Conservation (phyloP, 106 monocot species). For the Amphibolis antarctica region DNA sequence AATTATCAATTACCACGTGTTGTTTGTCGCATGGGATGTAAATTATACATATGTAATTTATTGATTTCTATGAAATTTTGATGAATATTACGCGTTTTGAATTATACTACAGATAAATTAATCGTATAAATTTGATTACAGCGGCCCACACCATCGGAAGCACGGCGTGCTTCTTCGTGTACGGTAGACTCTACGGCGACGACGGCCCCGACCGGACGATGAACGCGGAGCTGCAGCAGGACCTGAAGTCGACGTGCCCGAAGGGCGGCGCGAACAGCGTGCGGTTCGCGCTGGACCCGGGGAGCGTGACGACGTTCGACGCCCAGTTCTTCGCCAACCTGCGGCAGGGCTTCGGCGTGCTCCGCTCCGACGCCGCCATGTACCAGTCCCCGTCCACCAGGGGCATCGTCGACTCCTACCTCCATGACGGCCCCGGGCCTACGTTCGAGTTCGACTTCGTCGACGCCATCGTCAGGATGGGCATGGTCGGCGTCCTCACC, state of each 20-base stretch:
- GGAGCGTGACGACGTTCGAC: conserved; percentile 49
- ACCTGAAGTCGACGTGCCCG: conserved; percentile 43
- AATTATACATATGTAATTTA: too few relatives aligned
- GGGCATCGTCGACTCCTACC: conserved; percentile 40
- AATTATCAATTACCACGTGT: too few relatives aligned
- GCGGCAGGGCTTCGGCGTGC: conserved; percentile 31
- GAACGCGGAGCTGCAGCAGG: conserved; percentile 22
- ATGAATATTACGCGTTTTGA: too few relatives aligned
- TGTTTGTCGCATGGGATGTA: too few relatives aligned
- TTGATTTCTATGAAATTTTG: too few relatives aligned
- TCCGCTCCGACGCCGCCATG: conserved; percentile 43
- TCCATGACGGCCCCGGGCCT: neutral
- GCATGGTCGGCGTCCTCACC: conserved; percentile 31
- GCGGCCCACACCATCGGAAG: conserved; percentile 76
- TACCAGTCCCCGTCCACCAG: conserved; percentile 24
- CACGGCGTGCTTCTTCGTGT: conserved; percentile 65
- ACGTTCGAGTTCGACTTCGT: conserved; percentile 5
- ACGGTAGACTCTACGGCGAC: conserved; percentile 28
- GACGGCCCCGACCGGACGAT: conserved; percentile 40
- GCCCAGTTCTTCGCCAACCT: conserved; percentile 40
- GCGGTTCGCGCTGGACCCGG: conserved; percentile 41
- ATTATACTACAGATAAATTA: too few relatives aligned
- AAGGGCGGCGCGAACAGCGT: conserved; percentile 21
- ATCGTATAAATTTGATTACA: too few relatives aligned
- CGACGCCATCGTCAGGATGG: conserved; percentile 35